Percentiles rank a stretch among this genome's conserved stretches.
Conservation (phyloP, 1,139 yeast genomes). For the Candida glucosophila region DNA sequence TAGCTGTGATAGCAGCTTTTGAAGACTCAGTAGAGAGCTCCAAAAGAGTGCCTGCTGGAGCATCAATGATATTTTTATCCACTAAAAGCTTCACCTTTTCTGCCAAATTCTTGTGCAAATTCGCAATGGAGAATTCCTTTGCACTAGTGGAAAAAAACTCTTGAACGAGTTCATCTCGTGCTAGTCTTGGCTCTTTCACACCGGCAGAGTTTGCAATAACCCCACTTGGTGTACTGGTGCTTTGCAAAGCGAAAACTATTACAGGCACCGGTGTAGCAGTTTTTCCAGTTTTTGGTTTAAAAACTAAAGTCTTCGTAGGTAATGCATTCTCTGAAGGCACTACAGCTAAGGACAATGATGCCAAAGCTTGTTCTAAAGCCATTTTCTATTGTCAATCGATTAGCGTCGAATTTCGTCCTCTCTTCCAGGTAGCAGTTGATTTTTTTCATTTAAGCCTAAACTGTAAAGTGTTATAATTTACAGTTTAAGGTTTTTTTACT, state of each 20-base stretch:
- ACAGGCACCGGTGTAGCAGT: constrained; percentile 76
- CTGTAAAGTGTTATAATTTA: no score
- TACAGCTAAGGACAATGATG: constrained; percentile 46
- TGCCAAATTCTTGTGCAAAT: constrained; percentile 43
- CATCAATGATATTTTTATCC: constrained; percentile 45
- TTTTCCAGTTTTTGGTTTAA: constrained; percentile 88
- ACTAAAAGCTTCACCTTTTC: constrained; percentile 60
- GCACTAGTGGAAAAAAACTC: constrained; percentile 58
- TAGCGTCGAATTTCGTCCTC: no score
- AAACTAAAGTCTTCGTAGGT: constrained; percentile 67
- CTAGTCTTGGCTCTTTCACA: constrained; percentile 82
- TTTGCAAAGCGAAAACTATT: constrained; percentile 65
- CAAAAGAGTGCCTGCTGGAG: constrained; percentile 33
- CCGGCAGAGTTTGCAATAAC: constrained; percentile 58
- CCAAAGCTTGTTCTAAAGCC: constrained; percentile 56
- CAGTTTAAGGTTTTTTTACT: no score
- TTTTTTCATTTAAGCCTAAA: no score
- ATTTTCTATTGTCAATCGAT: constrained; percentile 21
- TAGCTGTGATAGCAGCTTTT: constrained; percentile 48
- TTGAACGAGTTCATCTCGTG: constrained; percentile 68
- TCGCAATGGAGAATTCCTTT: constrained; percentile 60
- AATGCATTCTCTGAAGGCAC: constrained; percentile 32
- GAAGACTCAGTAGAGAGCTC: constrained; percentile 53
- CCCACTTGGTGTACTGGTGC: constrained; percentile 63
- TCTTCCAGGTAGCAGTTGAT: no score